Conservation (phyloP, 1,284 basidiomycete species). For the Thecaphora frezii region DNA sequence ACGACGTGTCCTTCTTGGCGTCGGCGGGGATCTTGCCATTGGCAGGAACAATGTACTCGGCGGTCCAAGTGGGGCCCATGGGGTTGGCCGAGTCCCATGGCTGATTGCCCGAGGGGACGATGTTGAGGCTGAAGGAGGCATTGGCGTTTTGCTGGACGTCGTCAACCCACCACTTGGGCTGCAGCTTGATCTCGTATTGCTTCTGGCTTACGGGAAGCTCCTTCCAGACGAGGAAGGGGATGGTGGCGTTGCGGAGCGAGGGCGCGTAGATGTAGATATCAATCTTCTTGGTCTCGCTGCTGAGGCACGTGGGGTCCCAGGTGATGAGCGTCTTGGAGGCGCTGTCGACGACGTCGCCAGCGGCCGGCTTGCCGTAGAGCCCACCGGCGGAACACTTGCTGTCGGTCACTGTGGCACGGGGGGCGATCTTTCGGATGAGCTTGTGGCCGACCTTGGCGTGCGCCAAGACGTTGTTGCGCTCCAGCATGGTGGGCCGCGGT, state of each 20-base stretch:
- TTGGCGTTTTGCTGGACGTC: conserved; percentile 34
- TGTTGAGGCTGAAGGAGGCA: conserved; percentile 51
- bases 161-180: conserved; percentile 49
- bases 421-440: conserved; percentile 10
- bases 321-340: conserved; percentile 36
- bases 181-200: conserved; percentile 38
- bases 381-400: conserved; percentile 41
- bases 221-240: conserved; percentile 51
- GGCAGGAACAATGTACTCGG: conserved; percentile 42
- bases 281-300: conserved; percentile 33
- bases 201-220: conserved; percentile 35
- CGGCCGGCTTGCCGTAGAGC: conserved; percentile 38
- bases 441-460: not conserved
- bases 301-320: conserved; percentile 47
- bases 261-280: conserved; percentile 57
- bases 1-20: conserved; percentile 34
- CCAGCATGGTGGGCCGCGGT: not conserved
- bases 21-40: conserved; percentile 32
- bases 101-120: conserved; percentile 54
- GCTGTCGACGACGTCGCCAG: conserved; percentile 24
- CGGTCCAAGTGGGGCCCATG: conserved; percentile 50
- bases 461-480: not conserved
- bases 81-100: conserved; percentile 56
- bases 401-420: conserved; percentile 8
- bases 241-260: conserved; percentile 21